Conservation (phyloP, 75 land plant species). For the Sequoiadendron giganteum region DNA sequence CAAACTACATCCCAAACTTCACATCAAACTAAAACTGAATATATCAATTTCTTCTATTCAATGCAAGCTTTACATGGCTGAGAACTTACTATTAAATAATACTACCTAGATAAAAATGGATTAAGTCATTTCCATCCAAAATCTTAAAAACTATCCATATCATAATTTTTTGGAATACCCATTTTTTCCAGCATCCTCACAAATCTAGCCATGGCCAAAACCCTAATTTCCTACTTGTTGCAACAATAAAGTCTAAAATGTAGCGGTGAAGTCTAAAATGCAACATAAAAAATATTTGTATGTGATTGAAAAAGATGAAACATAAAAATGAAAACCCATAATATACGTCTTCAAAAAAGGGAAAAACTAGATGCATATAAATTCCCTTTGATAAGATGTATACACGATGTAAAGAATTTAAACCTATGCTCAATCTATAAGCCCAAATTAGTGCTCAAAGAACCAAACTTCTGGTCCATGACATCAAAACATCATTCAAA, state of each 20-base stretch:
- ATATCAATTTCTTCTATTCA: too few species aligned
- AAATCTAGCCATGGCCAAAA: neutral
- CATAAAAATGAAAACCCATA: neutral
- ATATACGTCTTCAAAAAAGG: neutral
- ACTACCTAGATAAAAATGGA: neutral
- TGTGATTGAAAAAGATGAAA: neutral
- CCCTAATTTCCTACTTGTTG: neutral
- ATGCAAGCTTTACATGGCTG: neutral
- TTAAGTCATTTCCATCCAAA: neutral
- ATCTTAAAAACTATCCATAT: neutral
- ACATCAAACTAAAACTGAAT: neutral
- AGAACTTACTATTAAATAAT: neutral
- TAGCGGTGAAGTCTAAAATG: too few species aligned
- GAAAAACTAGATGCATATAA: neutral
- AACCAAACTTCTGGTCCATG: too few species aligned
- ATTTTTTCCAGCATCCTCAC: neutral
- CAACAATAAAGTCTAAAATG: too few species aligned
- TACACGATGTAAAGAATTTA: neutral
- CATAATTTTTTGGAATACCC: neutral
- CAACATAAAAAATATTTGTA: too few species aligned
- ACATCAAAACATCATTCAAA: too few species aligned
- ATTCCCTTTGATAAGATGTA: too few species aligned
- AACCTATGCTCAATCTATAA: neutral
- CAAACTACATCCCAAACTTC: neutral
- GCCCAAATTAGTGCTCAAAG: neutral